A percentile compares a stretch with the other conserved stretches of the same genome.
Evolutionary conservation across 805 yeast species (phyloP).

Genomic region (Teunomyces pallodes): DNA sequence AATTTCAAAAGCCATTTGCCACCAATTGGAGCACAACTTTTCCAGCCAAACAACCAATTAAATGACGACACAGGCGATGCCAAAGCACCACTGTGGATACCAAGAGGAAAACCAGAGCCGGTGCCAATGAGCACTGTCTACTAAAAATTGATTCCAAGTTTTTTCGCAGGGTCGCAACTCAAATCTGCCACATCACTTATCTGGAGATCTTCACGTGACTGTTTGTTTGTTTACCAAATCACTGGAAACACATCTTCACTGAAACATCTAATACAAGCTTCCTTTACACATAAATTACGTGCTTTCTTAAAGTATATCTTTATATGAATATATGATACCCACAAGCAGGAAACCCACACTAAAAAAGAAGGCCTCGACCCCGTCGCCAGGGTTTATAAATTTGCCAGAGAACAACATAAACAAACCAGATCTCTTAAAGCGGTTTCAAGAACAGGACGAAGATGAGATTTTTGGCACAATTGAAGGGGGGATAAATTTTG

Average conservation of each 20-base stretch:
- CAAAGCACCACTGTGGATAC: slow-evolving; percentile 47
- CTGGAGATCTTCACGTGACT: slow-evolving; percentile 1
- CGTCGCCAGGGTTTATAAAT: slow-evolving; percentile 8
- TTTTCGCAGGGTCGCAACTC: not conserved
- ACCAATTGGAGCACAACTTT: slow-evolving; percentile 21
- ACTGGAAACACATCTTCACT: not conserved
- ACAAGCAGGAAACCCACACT: slow-evolving; percentile 9
- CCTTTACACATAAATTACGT: not conserved
- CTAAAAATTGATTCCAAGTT: not conserved
- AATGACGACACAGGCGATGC: slow-evolving; percentile 64
- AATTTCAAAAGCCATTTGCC: slow-evolving; percentile 5
- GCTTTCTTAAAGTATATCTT: not conserved
- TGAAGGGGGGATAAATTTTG: slow-evolving; percentile 18
- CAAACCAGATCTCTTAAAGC: slow-evolving; percentile 21
- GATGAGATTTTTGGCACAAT: slow-evolving; percentile 29
- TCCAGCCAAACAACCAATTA: slow-evolving; percentile 60
- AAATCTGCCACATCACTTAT: not conserved
- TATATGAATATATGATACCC: slow-evolving; percentile 6
- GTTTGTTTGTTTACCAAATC: slow-evolving; percentile 2
- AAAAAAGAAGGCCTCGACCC: slow-evolving; percentile 10
- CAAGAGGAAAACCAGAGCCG: slow-evolving; percentile 29
- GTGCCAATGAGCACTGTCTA: slow-evolving; percentile 13
- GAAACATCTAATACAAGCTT: not conserved
- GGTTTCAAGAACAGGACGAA: slow-evolving; percentile 19
- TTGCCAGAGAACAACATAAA: not conserved